These are phyloP conservation scores for Ogataea ramenticola DNA, from an alignment of 805 yeast species.

Conservation along the genomic window DNA sequence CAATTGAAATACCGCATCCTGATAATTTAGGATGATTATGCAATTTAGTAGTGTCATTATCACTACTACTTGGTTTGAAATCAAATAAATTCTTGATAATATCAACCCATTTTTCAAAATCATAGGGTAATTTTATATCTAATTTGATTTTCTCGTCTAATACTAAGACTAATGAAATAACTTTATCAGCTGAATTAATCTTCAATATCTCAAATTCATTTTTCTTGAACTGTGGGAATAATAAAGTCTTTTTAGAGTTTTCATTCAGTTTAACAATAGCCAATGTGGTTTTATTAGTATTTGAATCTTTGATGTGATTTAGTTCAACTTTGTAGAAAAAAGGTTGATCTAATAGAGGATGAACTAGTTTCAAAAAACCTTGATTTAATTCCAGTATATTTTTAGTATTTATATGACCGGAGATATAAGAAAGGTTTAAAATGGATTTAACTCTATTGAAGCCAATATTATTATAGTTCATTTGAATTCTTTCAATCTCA, in stretches of 20 bases:
- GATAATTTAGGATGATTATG: neutral
- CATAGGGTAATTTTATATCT: conserved; percentile 9
- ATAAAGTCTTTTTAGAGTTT: conserved; percentile 16
- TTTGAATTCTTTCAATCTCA: conserved; percentile 11
- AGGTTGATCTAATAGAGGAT: neutral
- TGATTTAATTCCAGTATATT: conserved; percentile 1
- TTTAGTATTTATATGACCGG: conserved; percentile 2
- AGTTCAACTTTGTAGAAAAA: conserved; percentile 11
- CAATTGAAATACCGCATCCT: neutral
- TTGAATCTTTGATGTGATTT: neutral
- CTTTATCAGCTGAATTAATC: conserved; percentile 8
- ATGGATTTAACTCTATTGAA: conserved; percentile 20
- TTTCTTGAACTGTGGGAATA: conserved; percentile 28
- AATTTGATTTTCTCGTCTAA: conserved; percentile 9
- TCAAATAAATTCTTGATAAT: neutral
- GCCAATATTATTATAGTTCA: neutral
- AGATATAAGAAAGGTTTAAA: conserved; percentile 7
- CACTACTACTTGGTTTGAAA: neutral
- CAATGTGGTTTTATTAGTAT: conserved; percentile 3
- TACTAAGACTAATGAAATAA: conserved; percentile 8
- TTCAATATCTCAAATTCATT: conserved; percentile 17
- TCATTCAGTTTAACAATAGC: conserved; percentile 25
- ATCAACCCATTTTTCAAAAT: neutral
- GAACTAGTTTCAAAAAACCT: neutral
- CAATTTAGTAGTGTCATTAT: neutral